A percentile compares a stretch with the other conserved stretches of the same genome.
phyloP scores from a whole-genome alignment of 306 rosid species.

The Gleditsia sinensis region DNA sequence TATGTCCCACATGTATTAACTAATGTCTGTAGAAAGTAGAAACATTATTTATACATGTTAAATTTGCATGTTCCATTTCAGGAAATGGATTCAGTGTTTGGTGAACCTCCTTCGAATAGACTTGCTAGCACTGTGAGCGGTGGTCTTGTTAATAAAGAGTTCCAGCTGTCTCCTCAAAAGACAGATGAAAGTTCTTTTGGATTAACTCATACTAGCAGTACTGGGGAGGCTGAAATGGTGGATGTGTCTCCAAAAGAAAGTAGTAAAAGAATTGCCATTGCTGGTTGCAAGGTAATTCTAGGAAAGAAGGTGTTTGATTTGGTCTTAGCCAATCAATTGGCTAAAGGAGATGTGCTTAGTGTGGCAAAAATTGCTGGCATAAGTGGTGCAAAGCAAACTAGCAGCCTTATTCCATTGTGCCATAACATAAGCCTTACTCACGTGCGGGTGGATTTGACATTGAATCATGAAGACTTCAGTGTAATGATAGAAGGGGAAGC shows the following conservation, averaged over 20 bases:
- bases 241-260: conserved; percentile 82
- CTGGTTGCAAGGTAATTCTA: conserved; percentile 81
- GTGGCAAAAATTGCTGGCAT: conserved; percentile 94
- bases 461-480: conserved; percentile 66
- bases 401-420: conserved; percentile 78
- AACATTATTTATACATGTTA: neutral
- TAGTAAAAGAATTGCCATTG: conserved; percentile 67
- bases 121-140: conserved; percentile 49
- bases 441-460: conserved; percentile 62
- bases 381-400: conserved; percentile 84
- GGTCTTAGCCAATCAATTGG: conserved; percentile 59
- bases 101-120: conserved; percentile 54
- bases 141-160: conserved; percentile 33
- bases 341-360: conserved; percentile 86
- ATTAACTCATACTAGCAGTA: conserved; percentile 67
- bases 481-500: conserved; percentile 85
- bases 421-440: conserved; percentile 75
- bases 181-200: conserved; percentile 32
- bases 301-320: conserved; percentile 87
- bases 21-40: conserved; percentile 14
- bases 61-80: conserved; percentile 33
- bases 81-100: conserved; percentile 89
- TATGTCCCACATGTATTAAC: neutral
- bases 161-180: conserved; percentile 32
- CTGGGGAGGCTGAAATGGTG: conserved; percentile 93